Percentiles rank a stretch among this genome's conserved stretches.
Evolutionary conservation across 345 rosid genomes (phyloP).

Genomic region (Fremontodendron californicum): DNA sequence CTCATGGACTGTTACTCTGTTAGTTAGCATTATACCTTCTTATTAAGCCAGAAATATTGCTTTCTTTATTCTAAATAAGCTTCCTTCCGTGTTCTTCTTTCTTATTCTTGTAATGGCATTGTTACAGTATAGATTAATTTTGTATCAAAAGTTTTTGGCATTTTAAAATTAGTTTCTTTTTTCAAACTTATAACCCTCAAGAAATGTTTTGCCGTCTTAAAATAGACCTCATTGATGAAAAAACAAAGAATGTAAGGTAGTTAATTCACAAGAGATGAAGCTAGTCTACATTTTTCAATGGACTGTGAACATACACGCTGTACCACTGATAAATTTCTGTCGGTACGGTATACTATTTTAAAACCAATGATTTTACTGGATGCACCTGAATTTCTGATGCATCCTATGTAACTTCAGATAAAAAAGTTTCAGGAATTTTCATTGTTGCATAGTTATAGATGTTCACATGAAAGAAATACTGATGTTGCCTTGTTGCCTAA

Average conservation of each 20-base stretch:
- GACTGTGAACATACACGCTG: no score
- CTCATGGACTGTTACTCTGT: background rate
- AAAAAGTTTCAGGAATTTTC: background rate
- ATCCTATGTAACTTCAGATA: background rate
- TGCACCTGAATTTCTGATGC: background rate
- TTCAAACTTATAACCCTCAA: background rate
- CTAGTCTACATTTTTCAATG: background rate
- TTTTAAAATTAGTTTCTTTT: background rate
- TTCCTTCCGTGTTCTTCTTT: background rate
- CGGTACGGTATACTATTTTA: no score
- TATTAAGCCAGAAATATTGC: no score
- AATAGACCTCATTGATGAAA: no score
- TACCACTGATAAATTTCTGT: no score
- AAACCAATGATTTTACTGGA: background rate
- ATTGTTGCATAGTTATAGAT: background rate
- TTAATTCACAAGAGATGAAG: background rate
- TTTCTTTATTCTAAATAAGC: no score
- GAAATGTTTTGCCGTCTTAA: no score
- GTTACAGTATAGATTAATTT: background rate
- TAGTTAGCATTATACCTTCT: background rate
- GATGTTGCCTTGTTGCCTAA: conserved; percentile 19
- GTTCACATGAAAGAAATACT: conserved; percentile 15
- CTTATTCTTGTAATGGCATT: background rate
- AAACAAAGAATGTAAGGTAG: no score
- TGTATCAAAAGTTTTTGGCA: background rate